These are phyloP conservation scores for Neonectria ditissima DNA, from an alignment of 2,329 filamentous ascomycete genomes.

Conservation along the genomic window DNA sequence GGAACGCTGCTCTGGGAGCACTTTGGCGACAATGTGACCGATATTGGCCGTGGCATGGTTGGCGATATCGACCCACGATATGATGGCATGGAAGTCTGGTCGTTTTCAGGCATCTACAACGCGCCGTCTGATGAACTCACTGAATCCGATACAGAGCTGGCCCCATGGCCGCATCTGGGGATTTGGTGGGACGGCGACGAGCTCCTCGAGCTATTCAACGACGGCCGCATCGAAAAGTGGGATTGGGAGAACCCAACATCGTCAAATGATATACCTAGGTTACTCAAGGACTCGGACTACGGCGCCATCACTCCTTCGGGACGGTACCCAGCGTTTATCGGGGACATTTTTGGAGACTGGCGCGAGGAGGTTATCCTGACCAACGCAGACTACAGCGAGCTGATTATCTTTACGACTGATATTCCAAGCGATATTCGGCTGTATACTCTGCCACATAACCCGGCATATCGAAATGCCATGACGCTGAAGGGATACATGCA, in stretches of 20 bases:
- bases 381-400: slow-evolving; percentile 28
- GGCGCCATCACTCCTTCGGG: slow-evolving; percentile 15
- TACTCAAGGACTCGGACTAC: slow-evolving; percentile 10
- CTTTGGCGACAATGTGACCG: slow-evolving; percentile 2
- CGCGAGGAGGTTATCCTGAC: slow-evolving; percentile 38
- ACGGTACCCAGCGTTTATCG: slow-evolving; percentile 31
- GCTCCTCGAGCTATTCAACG: slow-evolving; percentile 40
- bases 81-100: slow-evolving; percentile 39
- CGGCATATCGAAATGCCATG: slow-evolving; percentile 42
- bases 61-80: slow-evolving; percentile 37
- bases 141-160: slow-evolving; percentile 2
- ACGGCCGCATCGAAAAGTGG: slow-evolving; percentile 41
- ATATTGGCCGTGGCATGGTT: slow-evolving; percentile 36
- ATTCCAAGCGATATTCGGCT: slow-evolving; percentile 32
- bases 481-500: slow-evolving; percentile 42
- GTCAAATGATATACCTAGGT: slow-evolving; percentile 13
- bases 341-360: slow-evolving; percentile 41
- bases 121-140: slow-evolving; percentile 26
- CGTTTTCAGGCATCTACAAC: slow-evolving; percentile 37
- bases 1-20: slow-evolving; percentile 37
- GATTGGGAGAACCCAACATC: slow-evolving; percentile 15
- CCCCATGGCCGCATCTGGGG: slow-evolving; percentile 32
- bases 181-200: slow-evolving; percentile 33
- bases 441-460: slow-evolving; percentile 42
- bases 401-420: slow-evolving; percentile 41